phyloP scores from a whole-genome alignment of 352 stramenopile species.

The Globisporangium iwayamae region DNA sequence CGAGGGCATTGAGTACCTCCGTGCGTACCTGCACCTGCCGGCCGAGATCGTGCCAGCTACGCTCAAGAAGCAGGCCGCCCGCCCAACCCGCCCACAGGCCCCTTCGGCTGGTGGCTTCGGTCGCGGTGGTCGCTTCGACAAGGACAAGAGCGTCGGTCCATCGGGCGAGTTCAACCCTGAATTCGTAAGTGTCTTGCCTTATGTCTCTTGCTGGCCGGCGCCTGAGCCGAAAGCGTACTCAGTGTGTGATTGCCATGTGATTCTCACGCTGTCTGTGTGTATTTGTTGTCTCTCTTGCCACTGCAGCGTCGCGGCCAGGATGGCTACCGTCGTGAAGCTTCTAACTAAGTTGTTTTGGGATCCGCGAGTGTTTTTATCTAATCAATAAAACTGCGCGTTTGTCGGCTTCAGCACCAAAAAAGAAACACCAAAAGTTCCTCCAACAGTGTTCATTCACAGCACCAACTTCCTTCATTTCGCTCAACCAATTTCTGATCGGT shows the following conservation, averaged over 20 bases:
- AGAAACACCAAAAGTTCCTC: neutral
- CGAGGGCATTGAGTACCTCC: slow-evolving; percentile 99
- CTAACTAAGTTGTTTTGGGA: slow-evolving; percentile 58
- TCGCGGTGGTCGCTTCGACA: slow-evolving; percentile 79
- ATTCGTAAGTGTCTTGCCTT: slow-evolving; percentile 57
- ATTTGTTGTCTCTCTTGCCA: neutral
- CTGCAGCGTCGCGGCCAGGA: slow-evolving; percentile 71
- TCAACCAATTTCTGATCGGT: neutral
- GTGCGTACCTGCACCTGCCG: slow-evolving; percentile 97
- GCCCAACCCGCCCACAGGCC: slow-evolving; percentile 75
- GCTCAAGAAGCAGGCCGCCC: slow-evolving; percentile 95
- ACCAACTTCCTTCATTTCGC: neutral
- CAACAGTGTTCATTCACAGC: neutral
- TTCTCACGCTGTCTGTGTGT: slow-evolving; percentile 1
- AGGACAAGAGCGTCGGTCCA: slow-evolving; percentile 87
- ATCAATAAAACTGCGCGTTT: slow-evolving; percentile 74
- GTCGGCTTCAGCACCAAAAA: slow-evolving; percentile 39
- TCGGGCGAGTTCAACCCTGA: slow-evolving; percentile 88
- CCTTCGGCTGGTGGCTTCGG: slow-evolving; percentile 72
- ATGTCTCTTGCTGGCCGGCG: neutral
- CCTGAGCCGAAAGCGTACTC: neutral
- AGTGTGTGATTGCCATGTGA: slow-evolving; percentile 3
- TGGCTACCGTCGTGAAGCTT: slow-evolving; percentile 84
- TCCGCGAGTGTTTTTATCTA: slow-evolving; percentile 47
- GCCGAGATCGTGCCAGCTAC: slow-evolving; percentile 98